Base-by-base conservation (phyloP, 768 basidiomycete genomes). In the Tulasnella sp. region DNA sequence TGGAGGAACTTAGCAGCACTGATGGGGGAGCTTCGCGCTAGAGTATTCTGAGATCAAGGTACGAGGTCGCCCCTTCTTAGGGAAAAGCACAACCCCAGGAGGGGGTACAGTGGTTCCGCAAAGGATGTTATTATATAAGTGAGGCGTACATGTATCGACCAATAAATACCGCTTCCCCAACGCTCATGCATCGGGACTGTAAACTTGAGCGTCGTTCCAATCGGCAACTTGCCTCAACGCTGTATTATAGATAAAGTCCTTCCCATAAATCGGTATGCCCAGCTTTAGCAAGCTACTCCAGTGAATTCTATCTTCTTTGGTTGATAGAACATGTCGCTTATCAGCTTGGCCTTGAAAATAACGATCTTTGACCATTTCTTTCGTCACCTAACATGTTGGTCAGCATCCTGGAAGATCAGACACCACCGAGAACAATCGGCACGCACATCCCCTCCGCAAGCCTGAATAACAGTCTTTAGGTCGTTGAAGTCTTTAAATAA, bases 391-490 rank as follows among this genome's bases (percentile, higher is more conserved):
- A 83, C 81, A n/a, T 79, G 79, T 3, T 85, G 72, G 85, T 86
- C 67, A 32, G 41, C n/a, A 62, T 29, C 67, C 62, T 39, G 65
- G 32, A 72, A 71, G 22, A 62, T 63, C 52, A 36, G 26, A 14
- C 40, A 42, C 11, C 69, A 72, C 6, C 35, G 63, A 41, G 63
- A 22, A 32, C 17, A 37, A 29, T 36, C 39, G 19, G 16, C 26
- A 79, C 83, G 26, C 64, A 92, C 90, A 80, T 87, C 84, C 0
- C 92, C 94, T 3, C 93, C 92, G 74, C 86, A 85, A 0, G 89
- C 86, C 6, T 81, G 79, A 5, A 94, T 83, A 5, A 95, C 87
- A 63, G 86, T 87, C 81, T 86, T 89, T 70, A 95, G 79, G 12
- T 73, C 70, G 6, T 86, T 86, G 52, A 79, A 77, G 64, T 89